Evolutionary conservation across 2,329 filamentous ascomycete genomes (phyloP), one percentile per base, ranked within the genome.

Genomic region (Xylaria multiplex): DNA sequence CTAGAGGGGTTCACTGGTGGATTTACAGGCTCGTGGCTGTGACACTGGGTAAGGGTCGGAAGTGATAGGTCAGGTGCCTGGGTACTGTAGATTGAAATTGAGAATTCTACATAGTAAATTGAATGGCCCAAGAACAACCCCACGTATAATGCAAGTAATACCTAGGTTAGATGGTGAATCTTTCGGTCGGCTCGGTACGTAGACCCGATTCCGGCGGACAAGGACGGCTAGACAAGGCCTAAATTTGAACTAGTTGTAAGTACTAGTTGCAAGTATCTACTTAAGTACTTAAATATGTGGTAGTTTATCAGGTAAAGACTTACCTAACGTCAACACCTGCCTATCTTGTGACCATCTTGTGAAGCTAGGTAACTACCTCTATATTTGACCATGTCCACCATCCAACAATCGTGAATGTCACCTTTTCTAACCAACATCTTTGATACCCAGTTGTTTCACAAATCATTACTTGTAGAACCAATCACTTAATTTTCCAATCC

Each of bases 151-250:
- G 19, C 19, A 19, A 19, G 19, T 19, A 19, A 19, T 19, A 19
- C 19, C 27, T 27, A 27, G 27, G 27, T 27, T 3, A 3, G 27
- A 37, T 37, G 40, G 40, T 24, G 16, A n/a, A 24, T 5, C 6
- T 40, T 30, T 24, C 16, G 24, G 40, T 35, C 30, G 30, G 42
- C 7, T 54, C 54, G 59, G 59, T 22, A 27, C 13, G 43, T 45
- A 37, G 35, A n/a, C 30, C 59, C 22, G 55, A 53, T 53, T 60
- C 30, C 55, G 64, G 59, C 59, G 30, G 50, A 59, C 16, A 19
- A 19, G 5, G 32, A 37, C 65, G 65, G 65, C 42, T 67, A 67
- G 62, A 67, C 57, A 27, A 67, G 56, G 55, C 30, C 16, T 59
- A 62, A 62, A 62, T 49, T 43, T 54, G 60, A 59, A 52, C 27